These are phyloP conservation scores for Pleurotus djamor DNA, from an alignment of 768 basidiomycete genomes.

Conservation along the genomic window DNA sequence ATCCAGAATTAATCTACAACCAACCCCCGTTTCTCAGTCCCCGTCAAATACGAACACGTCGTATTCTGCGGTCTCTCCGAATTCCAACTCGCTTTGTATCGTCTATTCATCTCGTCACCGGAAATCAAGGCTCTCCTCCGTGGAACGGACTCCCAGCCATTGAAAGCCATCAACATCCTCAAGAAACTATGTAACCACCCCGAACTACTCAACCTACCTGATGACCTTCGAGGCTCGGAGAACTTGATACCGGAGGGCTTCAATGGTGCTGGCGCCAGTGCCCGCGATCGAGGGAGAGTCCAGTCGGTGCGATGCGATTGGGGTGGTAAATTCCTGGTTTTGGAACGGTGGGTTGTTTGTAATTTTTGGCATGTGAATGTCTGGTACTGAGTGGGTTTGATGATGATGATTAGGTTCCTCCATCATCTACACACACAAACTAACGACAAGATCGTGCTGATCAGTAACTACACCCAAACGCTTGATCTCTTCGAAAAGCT, in stretches of 20 bases:
- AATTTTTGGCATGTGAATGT: no score
- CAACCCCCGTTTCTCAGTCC: slow-evolving; percentile 56
- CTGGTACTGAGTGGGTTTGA: background rate
- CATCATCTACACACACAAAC: slow-evolving; percentile 80
- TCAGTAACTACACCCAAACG: slow-evolving; percentile 96
- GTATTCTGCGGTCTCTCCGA: slow-evolving; percentile 88
- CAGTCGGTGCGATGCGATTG: slow-evolving; percentile 72
- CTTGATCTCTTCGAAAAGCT: slow-evolving; percentile 91
- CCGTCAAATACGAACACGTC: slow-evolving; percentile 98
- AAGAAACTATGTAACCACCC: slow-evolving; percentile 98
- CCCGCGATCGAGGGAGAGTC: slow-evolving; percentile 38
- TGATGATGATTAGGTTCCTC: slow-evolving; percentile 72
- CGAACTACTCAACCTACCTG: slow-evolving; percentile 81
- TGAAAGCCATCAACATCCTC: slow-evolving; percentile 92
- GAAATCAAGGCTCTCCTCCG: slow-evolving; percentile 89
- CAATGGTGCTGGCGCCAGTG: slow-evolving; percentile 47
- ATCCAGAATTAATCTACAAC: no score
- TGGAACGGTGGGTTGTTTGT: no score
- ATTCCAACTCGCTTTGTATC: slow-evolving; percentile 84
- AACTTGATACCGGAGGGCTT: slow-evolving; percentile 81
- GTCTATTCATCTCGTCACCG: slow-evolving; percentile 88
- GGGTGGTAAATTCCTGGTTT: slow-evolving; percentile 89
- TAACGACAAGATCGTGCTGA: slow-evolving; percentile 93
- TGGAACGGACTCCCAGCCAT: slow-evolving; percentile 87
- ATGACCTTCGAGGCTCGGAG: slow-evolving; percentile 82